Evolutionary conservation across 805 yeast genomes (phyloP).

Genomic region (Cyberlindnera galapagoensis): DNA sequence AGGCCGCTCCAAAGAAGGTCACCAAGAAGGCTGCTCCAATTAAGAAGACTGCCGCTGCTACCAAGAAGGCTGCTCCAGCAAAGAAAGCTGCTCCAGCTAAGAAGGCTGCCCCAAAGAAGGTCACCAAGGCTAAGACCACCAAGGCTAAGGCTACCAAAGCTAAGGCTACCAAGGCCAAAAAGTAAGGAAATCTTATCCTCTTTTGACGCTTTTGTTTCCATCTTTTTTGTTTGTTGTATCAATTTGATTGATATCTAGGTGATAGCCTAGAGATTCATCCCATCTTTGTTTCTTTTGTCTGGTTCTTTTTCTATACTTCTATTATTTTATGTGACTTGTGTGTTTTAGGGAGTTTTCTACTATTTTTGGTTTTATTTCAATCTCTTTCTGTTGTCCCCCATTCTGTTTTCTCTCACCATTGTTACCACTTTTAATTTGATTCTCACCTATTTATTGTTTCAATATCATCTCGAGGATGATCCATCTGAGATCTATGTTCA

Average conservation of each 20-base stretch:
- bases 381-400: too few species aligned
- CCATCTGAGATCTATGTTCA: too few species aligned
- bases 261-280: conserved; percentile 4
- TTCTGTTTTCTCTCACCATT: too few species aligned
- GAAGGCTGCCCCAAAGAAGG: conserved; percentile 28
- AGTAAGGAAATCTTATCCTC: too few species aligned
- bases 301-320: conserved; percentile 3
- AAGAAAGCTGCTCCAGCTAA: conserved; percentile 27
- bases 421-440: too few species aligned
- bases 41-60: conserved; percentile 19
- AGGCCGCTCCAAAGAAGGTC: conserved; percentile 22
- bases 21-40: conserved; percentile 24
- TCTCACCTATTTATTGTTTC: too few species aligned
- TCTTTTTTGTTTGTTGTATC: conserved; percentile 1
- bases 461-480: too few species aligned
- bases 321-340: conserved; percentile 1
- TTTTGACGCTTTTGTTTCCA: too few species aligned
- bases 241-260: too few species aligned
- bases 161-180: conserved; percentile 12
- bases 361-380: too few species aligned
- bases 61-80: conserved; percentile 20
- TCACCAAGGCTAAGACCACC: conserved; percentile 26
- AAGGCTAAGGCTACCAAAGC: conserved; percentile 19
- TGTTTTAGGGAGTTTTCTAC: too few species aligned
- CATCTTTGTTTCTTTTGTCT: conserved; percentile 2